Conservation (phyloP, 179 eudicot species). For the Beta lomatogona region DNA sequence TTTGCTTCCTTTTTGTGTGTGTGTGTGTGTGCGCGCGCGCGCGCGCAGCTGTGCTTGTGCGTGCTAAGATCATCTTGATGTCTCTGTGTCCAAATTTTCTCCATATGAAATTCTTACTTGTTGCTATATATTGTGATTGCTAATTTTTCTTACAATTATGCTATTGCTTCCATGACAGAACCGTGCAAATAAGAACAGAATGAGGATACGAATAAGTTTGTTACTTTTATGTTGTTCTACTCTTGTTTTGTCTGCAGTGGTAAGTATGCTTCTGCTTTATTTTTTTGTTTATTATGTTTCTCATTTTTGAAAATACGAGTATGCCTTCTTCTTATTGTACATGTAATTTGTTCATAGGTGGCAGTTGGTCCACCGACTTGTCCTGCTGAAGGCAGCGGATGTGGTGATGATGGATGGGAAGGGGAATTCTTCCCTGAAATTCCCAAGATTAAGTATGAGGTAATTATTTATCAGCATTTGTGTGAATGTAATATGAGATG, state of each 20-base stretch:
- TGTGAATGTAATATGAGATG: background rate
- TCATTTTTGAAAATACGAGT: background rate
- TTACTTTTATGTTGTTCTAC: conserved; percentile 39
- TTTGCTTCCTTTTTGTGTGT: background rate
- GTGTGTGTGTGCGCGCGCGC: no score
- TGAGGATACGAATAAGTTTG: conserved; percentile 36
- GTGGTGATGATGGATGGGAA: conserved; percentile 68
- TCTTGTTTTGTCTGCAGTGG: conserved; percentile 46
- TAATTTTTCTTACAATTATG: background rate
- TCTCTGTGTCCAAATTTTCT: no score
- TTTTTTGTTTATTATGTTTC: background rate
- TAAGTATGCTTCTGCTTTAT: conserved; percentile 27
- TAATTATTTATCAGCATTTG: conserved; percentile 19
- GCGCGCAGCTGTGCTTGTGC: no score
- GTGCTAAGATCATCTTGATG: background rate
- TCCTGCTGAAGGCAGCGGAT: conserved; percentile 61
- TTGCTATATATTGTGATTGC: background rate
- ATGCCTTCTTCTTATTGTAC: background rate
- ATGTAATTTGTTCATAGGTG: conserved; percentile 41
- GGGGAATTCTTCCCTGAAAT: conserved; percentile 95
- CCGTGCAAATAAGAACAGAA: conserved; percentile 29
- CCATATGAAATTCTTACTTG: background rate
- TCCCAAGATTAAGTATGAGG: conserved; percentile 94
- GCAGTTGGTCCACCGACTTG: conserved; percentile 78
- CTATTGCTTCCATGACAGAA: conserved; percentile 22